Base-by-base conservation (phyloP, 768 basidiomycete species). In the Pulveroboletus sp. region DNA sequence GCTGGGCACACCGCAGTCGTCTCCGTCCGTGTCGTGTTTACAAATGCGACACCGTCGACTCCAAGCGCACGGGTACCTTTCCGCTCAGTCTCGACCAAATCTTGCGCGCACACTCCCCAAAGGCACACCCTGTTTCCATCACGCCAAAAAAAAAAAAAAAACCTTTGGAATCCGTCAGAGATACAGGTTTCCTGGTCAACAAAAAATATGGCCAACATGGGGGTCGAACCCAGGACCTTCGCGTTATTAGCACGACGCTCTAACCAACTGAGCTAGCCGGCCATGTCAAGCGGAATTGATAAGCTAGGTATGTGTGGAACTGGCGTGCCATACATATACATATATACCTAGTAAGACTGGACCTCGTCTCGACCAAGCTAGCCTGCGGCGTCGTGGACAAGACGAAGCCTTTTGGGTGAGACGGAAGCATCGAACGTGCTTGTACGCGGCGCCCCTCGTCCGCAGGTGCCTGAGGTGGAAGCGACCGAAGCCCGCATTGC, bases 221-320 rank as follows among this genome's bases (percentile, higher is more conserved):
- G 69, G 66, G 57, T 71, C 69, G 69, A 70, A 71, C 69, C 69
- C 69, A 67, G 66, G 70, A 71, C 66, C 69, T 70, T 67, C 67
- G 57, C 57, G 57, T 57, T 66, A 68, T 62, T 86, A 87, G 85
- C 81, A 85, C 85, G 80, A 86, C 85, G 85, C 86, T 87, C 86
- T 87, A 87, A 88, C 86, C 86, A 87, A 74, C 86, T 89, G 86
- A 89, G 86, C 86, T 86, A 88, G 83, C 80, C 85, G 84, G 85
- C 85, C 85, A 21, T 21, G 21, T 21, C 21, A 2, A 21, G 3
- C 3, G 21, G 2, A 2, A 2, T 21, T 3, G 2, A 21, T 21
- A 21, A 21, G 3, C 21, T 2, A 2, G 21, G 21, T 21, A 21
- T 21, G 21, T 21, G 21, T 21, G 21, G 21, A 21, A 21, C 21